Evolutionary conservation across 2,329 filamentous ascomycete genomes (phyloP).

Genomic region (Neonectria punicea): DNA sequence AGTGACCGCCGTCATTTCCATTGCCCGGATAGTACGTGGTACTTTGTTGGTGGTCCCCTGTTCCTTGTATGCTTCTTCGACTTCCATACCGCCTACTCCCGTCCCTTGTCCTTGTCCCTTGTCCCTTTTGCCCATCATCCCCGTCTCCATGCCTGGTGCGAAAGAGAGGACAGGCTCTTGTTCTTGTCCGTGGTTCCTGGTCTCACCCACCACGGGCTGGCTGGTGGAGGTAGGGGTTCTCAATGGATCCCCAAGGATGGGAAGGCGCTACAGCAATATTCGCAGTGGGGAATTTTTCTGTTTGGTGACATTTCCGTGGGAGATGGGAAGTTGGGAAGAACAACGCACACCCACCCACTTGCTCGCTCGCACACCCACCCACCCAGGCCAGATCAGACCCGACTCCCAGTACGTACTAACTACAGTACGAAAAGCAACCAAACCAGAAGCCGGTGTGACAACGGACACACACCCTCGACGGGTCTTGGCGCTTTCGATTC

Average conservation of each 20-base stretch:
- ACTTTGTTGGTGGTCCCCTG: not conserved
- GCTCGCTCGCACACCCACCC: too few relatives aligned
- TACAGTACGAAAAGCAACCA: not conserved
- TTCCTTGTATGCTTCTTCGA: not conserved
- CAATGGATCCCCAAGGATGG: not conserved
- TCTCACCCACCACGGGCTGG: not conserved
- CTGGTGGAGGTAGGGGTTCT: not conserved
- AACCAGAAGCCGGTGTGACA: not conserved
- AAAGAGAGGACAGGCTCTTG: not conserved
- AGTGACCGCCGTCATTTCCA: not conserved
- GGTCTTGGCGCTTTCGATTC: slow-evolving; percentile 9
- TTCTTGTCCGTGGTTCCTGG: slow-evolving; percentile 2
- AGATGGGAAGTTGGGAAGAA: not conserved
- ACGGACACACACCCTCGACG: not conserved
- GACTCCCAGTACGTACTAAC: too few relatives aligned
- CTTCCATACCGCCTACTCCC: too few relatives aligned
- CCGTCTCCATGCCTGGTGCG: too few relatives aligned
- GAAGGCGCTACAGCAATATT: not conserved
- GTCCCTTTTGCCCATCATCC: not conserved
- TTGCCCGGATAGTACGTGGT: too few relatives aligned
- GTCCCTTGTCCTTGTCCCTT: not conserved
- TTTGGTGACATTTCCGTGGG: not conserved
- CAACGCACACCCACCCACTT: not conserved
- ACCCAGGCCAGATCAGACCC: not conserved
- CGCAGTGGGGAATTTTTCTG: not conserved